A percentile compares a stretch with the other conserved stretches of the same genome.
phyloP scores from a whole-genome alignment of 805 yeast genomes.

The Saccharomyces paradoxus region DNA sequence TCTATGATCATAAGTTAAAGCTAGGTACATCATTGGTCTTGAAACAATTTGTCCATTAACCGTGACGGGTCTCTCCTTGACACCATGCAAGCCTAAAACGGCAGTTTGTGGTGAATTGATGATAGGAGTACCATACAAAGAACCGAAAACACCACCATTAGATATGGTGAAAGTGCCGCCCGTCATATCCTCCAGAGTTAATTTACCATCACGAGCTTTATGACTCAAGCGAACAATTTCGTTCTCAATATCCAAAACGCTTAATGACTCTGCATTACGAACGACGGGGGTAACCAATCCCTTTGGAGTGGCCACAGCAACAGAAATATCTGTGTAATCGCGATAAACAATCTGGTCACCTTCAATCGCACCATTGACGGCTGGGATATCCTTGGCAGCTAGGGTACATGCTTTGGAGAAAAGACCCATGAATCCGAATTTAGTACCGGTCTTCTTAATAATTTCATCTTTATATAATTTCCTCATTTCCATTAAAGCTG shows the following conservation, averaged over 20 bases:
- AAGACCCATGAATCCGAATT: slow-evolving; percentile 98
- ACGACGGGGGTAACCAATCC: slow-evolving; percentile 97
- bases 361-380: slow-evolving; percentile 92
- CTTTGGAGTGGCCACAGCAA: slow-evolving; percentile 98
- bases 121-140: slow-evolving; percentile 95
- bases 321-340: slow-evolving; percentile 90
- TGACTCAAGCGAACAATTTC: slow-evolving; percentile 75
- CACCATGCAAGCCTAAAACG: slow-evolving; percentile 94
- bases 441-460: slow-evolving; percentile 85
- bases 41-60: slow-evolving; percentile 92
- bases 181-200: slow-evolving; percentile 95
- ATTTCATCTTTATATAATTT: slow-evolving; percentile 94
- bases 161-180: slow-evolving; percentile 99
- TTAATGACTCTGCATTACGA: slow-evolving; percentile 88
- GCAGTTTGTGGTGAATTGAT: slow-evolving; percentile 98
- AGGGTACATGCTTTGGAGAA: slow-evolving; percentile 88
- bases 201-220: slow-evolving; percentile 95
- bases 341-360: slow-evolving; percentile 90
- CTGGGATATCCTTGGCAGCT: slow-evolving; percentile 91
- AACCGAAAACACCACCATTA: slow-evolving; percentile 98
- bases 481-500: slow-evolving; percentile 84
- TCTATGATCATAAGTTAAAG: slow-evolving; percentile 97
- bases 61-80: slow-evolving; percentile 94
- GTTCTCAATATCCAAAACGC: slow-evolving; percentile 81
- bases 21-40: slow-evolving; percentile 99